phyloP scores from a whole-genome alignment of 2,329 filamentous ascomycete species.

The Sporothrix variecibatus region DNA sequence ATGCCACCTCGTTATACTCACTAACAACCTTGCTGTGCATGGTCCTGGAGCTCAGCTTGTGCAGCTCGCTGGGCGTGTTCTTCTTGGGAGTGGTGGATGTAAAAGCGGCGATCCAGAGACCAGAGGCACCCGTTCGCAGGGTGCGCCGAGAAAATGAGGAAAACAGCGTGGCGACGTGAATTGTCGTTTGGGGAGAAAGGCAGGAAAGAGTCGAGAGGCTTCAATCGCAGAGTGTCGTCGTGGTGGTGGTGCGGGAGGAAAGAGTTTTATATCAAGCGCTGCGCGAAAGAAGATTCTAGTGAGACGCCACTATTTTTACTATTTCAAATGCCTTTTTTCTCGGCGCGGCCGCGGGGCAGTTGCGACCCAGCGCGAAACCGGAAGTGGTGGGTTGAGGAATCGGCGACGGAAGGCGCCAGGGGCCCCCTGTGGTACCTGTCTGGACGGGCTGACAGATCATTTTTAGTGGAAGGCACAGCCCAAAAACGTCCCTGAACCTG shows the following conservation, averaged over 20 bases:
- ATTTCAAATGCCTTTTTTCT: constrained; percentile 17
- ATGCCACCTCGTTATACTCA: constrained; percentile 45
- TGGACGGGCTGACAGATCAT: constrained; percentile 4
- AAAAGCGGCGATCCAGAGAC: constrained; percentile 72
- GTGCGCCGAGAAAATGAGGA: constrained; percentile 77
- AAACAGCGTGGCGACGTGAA: constrained; percentile 78
- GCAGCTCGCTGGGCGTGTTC: constrained; percentile 41
- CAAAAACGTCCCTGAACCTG: neutral
- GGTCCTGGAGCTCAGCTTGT: constrained; percentile 51
- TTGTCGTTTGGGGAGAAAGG: neutral
- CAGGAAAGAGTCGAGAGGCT: neutral
- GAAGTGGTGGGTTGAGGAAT: neutral
- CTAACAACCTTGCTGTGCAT: constrained; percentile 95
- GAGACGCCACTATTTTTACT: constrained; percentile 1
- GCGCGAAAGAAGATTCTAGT: constrained; percentile 16
- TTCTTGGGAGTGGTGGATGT: constrained; percentile 64
- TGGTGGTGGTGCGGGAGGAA: neutral
- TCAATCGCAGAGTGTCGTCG: neutral
- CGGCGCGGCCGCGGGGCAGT: constrained; percentile 8
- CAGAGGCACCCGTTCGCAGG: constrained; percentile 71
- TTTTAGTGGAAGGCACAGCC: neutral
- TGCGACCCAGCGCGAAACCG: neutral
- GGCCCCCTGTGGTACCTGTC: neutral
- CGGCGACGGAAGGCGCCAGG: neutral
- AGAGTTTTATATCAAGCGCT: neutral